Percentiles rank a stretch among this genome's conserved stretches.
Evolutionary conservation across 768 basidiomycete species (phyloP).

Genomic region (Trametes cubensis): DNA sequence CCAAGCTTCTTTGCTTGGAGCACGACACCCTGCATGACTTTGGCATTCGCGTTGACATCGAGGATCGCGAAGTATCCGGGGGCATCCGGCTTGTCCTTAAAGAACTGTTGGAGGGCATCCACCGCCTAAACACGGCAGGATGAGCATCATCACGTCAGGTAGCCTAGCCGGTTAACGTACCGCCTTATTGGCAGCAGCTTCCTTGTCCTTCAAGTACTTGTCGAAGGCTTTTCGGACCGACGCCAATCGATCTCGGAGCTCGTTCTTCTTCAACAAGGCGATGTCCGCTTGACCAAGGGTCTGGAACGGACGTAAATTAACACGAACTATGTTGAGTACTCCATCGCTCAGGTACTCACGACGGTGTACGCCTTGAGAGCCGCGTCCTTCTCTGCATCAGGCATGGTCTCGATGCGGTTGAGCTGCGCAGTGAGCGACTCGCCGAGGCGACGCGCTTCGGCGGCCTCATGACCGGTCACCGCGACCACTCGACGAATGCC

Average conservation of each 20-base stretch:
- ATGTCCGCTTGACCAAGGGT: constrained; percentile 90
- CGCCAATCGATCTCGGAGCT: constrained; percentile 73
- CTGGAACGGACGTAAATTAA: constrained; percentile 44
- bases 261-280: constrained; percentile 79
- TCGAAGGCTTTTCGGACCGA: constrained; percentile 80
- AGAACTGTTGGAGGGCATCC: constrained; percentile 70
- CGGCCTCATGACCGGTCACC: constrained; percentile 92
- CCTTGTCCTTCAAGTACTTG: constrained; percentile 82
- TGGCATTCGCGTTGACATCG: constrained; percentile 82
- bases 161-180: constrained; percentile 43
- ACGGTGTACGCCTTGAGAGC: constrained; percentile 79
- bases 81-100: constrained; percentile 74
- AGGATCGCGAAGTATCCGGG: constrained; percentile 71
- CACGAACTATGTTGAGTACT: background rate
- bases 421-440: constrained; percentile 64
- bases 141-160: background rate
- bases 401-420: constrained; percentile 57
- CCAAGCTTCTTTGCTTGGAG: constrained; percentile 76
- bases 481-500: constrained; percentile 94
- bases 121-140: constrained; percentile 53
- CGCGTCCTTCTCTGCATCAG: constrained; percentile 83
- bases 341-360: constrained; percentile 46
- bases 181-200: constrained; percentile 73
- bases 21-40: constrained; percentile 79
- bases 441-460: constrained; percentile 73